phyloP scores from a whole-genome alignment of 1,139 yeast genomes.

The Kodamaea derodonti region DNA sequence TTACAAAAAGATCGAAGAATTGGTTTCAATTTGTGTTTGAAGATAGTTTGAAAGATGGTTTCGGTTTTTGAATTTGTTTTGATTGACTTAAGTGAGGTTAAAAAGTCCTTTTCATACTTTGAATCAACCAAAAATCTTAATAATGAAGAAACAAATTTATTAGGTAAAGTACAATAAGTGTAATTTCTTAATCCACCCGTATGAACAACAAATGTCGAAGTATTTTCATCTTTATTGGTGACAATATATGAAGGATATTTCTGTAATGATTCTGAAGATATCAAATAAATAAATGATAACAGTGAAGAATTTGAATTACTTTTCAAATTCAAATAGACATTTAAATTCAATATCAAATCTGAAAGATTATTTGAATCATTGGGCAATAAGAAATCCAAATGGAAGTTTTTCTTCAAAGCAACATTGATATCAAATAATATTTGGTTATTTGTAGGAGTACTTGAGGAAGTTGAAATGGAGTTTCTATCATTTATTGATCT shows the following conservation, averaged over 20 bases:
- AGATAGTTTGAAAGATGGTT: conserved; percentile 30
- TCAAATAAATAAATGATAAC: conserved; percentile 14
- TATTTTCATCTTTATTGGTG: conserved; percentile 21
- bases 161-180: conserved; percentile 40
- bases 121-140: conserved; percentile 3
- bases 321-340: conserved; percentile 31
- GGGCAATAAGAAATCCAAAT: conserved; percentile 32
- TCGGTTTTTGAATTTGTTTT: conserved; percentile 2
- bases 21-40: conserved; percentile 47
- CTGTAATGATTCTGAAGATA: conserved; percentile 9
- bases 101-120: conserved; percentile 3
- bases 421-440: conserved; percentile 31
- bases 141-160: conserved; percentile 18
- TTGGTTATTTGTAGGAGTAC: conserved; percentile 3
- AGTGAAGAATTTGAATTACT: conserved; percentile 5
- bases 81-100: background rate
- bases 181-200: conserved; percentile 43
- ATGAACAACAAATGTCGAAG: conserved; percentile 31
- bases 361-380: conserved; percentile 32
- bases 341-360: conserved; percentile 35
- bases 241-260: conserved; percentile 35
- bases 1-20: conserved; percentile 40
- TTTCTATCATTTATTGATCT: background rate
- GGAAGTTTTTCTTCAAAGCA: conserved; percentile 37
- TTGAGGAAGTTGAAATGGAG: background rate